Evolutionary conservation across 257 asterid genomes (phyloP).

Genomic region (Rhazya stricta): DNA sequence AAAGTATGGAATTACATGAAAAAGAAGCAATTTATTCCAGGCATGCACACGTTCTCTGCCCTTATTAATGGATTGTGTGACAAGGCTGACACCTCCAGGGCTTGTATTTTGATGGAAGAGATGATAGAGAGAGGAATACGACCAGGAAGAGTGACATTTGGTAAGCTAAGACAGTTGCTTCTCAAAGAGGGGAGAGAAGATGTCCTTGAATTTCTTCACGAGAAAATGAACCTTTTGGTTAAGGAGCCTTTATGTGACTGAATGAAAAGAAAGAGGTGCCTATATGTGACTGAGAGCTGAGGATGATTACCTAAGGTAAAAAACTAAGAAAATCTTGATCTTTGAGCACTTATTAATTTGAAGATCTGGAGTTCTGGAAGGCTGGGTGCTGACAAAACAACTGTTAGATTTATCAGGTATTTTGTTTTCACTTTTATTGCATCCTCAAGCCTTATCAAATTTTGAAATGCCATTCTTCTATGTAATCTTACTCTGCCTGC

Average conservation of each 20-base stretch:
- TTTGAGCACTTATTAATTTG: background rate
- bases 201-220: conserved; percentile 63
- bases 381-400: background rate
- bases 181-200: conserved; percentile 77
- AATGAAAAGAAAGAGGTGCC: conserved; percentile 11
- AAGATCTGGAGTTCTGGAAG: background rate
- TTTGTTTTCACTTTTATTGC: background rate
- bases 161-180: conserved; percentile 61
- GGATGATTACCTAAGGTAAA: background rate
- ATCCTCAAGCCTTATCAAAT: background rate
- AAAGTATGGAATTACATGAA: conserved; percentile 80
- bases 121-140: conserved; percentile 85
- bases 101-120: conserved; percentile 77
- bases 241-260: conserved; percentile 69
- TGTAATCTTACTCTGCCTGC: background rate
- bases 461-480: background rate
- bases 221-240: conserved; percentile 76
- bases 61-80: conserved; percentile 60
- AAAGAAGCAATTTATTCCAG: conserved; percentile 69
- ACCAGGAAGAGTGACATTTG: conserved; percentile 72
- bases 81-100: conserved; percentile 49
- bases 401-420: background rate
- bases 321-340: background rate
- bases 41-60: conserved; percentile 77
- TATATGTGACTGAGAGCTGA: background rate